Conservation (phyloP, 2,329 filamentous ascomycete genomes). For the Phialemonium atrogriseum region DNA sequence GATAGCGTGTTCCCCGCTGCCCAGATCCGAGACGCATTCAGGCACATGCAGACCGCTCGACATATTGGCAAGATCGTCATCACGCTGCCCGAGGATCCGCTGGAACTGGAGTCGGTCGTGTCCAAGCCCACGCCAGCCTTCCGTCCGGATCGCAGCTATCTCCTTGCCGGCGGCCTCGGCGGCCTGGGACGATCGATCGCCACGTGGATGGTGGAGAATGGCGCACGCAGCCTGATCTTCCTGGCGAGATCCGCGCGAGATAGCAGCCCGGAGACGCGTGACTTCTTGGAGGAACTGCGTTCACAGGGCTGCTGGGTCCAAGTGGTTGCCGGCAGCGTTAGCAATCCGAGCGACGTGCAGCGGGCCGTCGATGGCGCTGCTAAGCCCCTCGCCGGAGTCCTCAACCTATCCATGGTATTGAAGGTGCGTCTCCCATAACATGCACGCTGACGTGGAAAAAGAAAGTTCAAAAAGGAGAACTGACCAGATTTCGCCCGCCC, state of each 20-base stretch:
- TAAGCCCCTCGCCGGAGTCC: conserved; percentile 13
- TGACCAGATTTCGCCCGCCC: conserved; percentile 2
- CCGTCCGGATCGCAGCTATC: conserved; percentile 19
- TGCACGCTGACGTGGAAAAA: too few species aligned
- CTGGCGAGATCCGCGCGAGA: conserved; percentile 24
- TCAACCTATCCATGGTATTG: conserved; percentile 17
- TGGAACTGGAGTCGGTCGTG: neutral
- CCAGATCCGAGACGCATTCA: conserved; percentile 28
- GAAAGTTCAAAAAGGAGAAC: too few species aligned
- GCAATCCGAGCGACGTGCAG: conserved; percentile 8
- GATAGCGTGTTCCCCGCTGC: conserved; percentile 16
- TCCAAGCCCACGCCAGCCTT: neutral
- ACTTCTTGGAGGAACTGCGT: conserved; percentile 13
- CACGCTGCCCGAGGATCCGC: conserved; percentile 8
- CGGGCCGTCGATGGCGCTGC: conserved; percentile 7
- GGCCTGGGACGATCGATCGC: conserved; percentile 27
- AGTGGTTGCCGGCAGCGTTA: conserved; percentile 11
- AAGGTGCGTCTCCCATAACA: too few species aligned
- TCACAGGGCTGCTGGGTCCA: conserved; percentile 12
- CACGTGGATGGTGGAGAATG: conserved; percentile 24
- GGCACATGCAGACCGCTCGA: conserved; percentile 31
- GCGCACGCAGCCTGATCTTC: conserved; percentile 28
- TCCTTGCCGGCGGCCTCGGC: conserved; percentile 29
- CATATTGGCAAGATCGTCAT: conserved; percentile 38
- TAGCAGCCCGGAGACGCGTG: conserved; percentile 7